Evolutionary conservation across 1,139 yeast genomes (phyloP), one percentile per base, ranked within the genome.

Genomic region (Suzukiozyma palmioleophila): DNA sequence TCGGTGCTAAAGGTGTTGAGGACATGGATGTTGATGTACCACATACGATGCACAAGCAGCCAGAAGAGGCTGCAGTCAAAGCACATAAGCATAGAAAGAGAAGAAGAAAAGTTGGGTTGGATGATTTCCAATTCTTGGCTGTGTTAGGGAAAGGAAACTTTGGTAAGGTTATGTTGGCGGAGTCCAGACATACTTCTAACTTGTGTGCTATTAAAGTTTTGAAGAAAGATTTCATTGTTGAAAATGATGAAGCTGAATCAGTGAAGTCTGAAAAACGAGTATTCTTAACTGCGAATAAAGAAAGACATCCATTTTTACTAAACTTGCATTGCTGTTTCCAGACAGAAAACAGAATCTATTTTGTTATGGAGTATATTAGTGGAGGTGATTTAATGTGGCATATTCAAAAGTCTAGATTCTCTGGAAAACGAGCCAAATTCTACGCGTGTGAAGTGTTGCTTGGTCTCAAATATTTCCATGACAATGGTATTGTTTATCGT

Each of bases 321-420:
- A 89, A 88, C 54, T 69, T 94, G 47, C 95, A 84, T 57, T 94
- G 97, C 53, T 89, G 97, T 57, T 92, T 92, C 77, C 99, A 92
- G 66, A 92, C 98, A 0, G 98, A 94, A 52, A 90, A 94, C 59
- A 79, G 98, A 57, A 86, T 92, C 35, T 92, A 94, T 62, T 92
- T 94, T 64, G 98, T 95, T 11, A 92, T 92, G 98, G 98, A 92
- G 61, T 92, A 89, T 56, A 84, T 92, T 39, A 82, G 95, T 10
- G 99, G 98, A 42, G 99, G 99, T 59, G 99, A 92, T 67, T 76
- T 92, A 56, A 92, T 92, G 98, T 89, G 97, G 95, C 99, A 92
- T 60, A 94, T 92, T 53, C 98, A 92, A 61, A 88, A 88, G 56
- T 86, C 87, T 42, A 75, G 94, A 53, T 85, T 92, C 56, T 83